Evolutionary conservation across 2,329 filamentous ascomycete species (phyloP).

Genomic region (Trichoderma koningii): DNA sequence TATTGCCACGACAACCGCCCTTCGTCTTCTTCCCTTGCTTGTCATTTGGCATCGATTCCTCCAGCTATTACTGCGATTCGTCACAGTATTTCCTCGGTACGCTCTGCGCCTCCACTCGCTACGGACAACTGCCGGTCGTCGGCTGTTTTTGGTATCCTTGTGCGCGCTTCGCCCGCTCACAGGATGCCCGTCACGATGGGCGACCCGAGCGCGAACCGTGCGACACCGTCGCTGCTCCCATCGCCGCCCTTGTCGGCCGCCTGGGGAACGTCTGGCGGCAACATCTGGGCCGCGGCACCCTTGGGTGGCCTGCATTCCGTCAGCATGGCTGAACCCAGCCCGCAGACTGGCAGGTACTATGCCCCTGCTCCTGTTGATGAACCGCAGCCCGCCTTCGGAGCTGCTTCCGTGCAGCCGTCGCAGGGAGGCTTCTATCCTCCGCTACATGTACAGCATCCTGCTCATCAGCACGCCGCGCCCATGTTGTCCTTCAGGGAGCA

Average conservation of each 20-base stretch:
- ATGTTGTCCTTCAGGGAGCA: slow-evolving; percentile 40
- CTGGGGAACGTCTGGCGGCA: background rate
- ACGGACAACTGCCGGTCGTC: too few relatives aligned
- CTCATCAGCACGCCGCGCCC: slow-evolving; percentile 27
- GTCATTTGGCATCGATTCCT: too few relatives aligned
- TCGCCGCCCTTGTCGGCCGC: slow-evolving; percentile 33
- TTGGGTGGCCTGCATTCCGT: background rate
- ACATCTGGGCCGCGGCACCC: background rate
- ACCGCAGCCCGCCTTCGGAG: too few relatives aligned
- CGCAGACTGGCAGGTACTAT: too few relatives aligned
- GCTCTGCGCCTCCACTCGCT: too few relatives aligned
- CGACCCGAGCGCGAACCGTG: slow-evolving; percentile 30
- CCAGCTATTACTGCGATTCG: too few relatives aligned
- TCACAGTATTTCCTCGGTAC: too few relatives aligned
- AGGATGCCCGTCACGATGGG: slow-evolving; percentile 37
- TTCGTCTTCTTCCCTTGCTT: slow-evolving; percentile 27
- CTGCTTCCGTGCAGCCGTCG: slow-evolving; percentile 28
- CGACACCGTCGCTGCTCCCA: slow-evolving; percentile 28
- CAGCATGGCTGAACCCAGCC: too few relatives aligned
- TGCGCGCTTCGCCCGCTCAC: too few relatives aligned
- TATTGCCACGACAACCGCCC: background rate
- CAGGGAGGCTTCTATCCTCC: slow-evolving; percentile 29
- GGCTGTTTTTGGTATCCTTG: too few relatives aligned
- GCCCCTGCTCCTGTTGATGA: too few relatives aligned
- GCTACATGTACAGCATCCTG: slow-evolving; percentile 38